These are phyloP conservation scores for Pharnaceum exiguum DNA, from an alignment of 148 eudicot genomes.

Conservation along the genomic window DNA sequence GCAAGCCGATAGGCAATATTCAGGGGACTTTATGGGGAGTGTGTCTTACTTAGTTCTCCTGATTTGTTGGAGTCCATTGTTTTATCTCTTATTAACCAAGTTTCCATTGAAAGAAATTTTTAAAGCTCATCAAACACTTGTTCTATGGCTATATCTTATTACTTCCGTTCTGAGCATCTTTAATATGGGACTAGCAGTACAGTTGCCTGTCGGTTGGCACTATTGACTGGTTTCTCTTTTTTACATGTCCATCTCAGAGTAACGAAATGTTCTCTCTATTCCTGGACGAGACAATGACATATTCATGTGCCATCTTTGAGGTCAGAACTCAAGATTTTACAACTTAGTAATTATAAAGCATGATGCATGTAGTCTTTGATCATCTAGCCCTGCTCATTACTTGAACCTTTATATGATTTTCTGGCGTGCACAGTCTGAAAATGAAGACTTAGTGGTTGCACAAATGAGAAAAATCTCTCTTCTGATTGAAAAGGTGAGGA, in stretches of 20 bases:
- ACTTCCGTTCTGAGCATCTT: too few species aligned
- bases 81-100: too few species aligned
- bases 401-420: not conserved
- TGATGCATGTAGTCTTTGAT: not conserved
- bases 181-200: too few species aligned
- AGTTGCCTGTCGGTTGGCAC: not conserved
- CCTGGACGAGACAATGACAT: slow-evolving; percentile 95
- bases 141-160: too few species aligned
- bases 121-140: too few species aligned
- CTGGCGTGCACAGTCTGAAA: slow-evolving; percentile 39
- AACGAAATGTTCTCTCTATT: slow-evolving; percentile 88
- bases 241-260: slow-evolving; percentile 45
- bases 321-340: slow-evolving; percentile 27
- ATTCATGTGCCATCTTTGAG: slow-evolving; percentile 90
- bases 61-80: too few species aligned
- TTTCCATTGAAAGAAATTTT: too few species aligned
- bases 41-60: too few species aligned
- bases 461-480: slow-evolving; percentile 69
- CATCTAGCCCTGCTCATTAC: not conserved
- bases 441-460: slow-evolving; percentile 76
- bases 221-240: not conserved
- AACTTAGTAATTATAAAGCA: not conserved
- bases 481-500: slow-evolving; percentile 57
- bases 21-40: too few species aligned
- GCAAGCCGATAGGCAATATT: too few species aligned